A percentile compares a stretch with the other conserved stretches of the same genome.
Conservation (phyloP, 768 basidiomycete genomes). For the Trametes sanguinea region DNA sequence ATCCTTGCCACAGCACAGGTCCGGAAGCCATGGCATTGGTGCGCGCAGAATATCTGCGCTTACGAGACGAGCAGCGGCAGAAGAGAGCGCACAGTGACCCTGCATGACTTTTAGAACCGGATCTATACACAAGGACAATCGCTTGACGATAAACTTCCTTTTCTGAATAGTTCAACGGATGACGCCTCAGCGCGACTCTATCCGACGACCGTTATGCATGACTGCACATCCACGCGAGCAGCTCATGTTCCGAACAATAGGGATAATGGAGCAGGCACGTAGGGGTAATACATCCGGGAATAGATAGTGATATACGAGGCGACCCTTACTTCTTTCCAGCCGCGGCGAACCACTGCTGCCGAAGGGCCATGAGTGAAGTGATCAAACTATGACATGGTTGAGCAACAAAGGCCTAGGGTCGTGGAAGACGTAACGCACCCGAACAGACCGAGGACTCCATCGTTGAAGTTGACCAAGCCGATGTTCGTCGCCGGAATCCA, state of each 20-base stretch:
- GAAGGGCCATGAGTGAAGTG: constrained; percentile 70
- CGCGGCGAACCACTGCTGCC: constrained; percentile 64
- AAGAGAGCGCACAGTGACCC: constrained; percentile 8
- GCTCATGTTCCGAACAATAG: neutral
- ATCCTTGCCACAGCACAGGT: constrained; percentile 53
- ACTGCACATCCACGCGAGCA: neutral
- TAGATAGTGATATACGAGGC: neutral
- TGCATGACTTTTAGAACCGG: constrained; percentile 3
- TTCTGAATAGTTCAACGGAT: too few relatives aligned
- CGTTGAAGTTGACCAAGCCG: constrained; percentile 74
- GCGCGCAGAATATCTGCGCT: constrained; percentile 70
- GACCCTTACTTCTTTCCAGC: constrained; percentile 30
- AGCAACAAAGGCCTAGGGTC: neutral
- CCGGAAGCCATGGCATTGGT: constrained; percentile 74
- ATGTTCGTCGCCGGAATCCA: constrained; percentile 88
- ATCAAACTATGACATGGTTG: constrained; percentile 51
- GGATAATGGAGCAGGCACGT: neutral
- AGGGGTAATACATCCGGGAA: constrained; percentile 3
- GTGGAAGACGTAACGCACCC: constrained; percentile 57
- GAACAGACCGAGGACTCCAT: constrained; percentile 81
- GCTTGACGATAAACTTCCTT: too few relatives aligned
- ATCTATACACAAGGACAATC: too few relatives aligned
- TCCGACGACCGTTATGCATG: neutral
- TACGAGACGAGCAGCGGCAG: constrained; percentile 47
- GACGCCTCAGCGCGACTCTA: too few relatives aligned